Evolutionary conservation across 208 protist species (phyloP).

Genomic region (Angomonas ambiguus): DNA sequence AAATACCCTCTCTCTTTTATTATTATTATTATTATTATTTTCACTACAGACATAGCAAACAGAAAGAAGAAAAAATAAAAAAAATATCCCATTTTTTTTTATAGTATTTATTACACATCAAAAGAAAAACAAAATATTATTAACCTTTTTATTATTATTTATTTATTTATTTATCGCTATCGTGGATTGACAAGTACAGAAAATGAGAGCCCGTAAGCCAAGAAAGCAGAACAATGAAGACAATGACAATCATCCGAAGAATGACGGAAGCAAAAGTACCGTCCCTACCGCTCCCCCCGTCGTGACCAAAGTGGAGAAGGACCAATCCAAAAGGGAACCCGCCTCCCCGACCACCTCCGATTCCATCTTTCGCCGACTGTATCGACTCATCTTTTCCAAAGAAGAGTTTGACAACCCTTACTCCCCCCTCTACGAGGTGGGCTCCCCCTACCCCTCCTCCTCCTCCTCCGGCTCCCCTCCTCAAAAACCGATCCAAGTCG

Average conservation of each 20-base stretch:
- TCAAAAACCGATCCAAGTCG: neutral
- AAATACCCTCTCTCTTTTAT: too few species aligned
- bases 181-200: neutral
- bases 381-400: conserved; percentile 1
- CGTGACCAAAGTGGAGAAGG: neutral
- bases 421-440: neutral
- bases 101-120: too few species aligned
- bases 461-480: neutral
- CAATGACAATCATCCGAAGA: neutral
- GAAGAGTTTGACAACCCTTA: conserved; percentile 33
- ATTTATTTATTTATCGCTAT: neutral
- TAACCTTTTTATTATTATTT: neutral
- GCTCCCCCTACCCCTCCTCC: neutral
- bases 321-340: neutral
- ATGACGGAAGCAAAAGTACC: too few species aligned
- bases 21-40: too few species aligned
- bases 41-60: too few species aligned
- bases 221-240: neutral
- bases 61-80: too few species aligned
- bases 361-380: neutral
- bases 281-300: neutral
- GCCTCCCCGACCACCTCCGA: neutral
- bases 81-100: too few species aligned
- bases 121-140: neutral
- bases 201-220: neutral